Conservation (phyloP, 148 eudicot genomes). For the Nyssa sinensis region DNA sequence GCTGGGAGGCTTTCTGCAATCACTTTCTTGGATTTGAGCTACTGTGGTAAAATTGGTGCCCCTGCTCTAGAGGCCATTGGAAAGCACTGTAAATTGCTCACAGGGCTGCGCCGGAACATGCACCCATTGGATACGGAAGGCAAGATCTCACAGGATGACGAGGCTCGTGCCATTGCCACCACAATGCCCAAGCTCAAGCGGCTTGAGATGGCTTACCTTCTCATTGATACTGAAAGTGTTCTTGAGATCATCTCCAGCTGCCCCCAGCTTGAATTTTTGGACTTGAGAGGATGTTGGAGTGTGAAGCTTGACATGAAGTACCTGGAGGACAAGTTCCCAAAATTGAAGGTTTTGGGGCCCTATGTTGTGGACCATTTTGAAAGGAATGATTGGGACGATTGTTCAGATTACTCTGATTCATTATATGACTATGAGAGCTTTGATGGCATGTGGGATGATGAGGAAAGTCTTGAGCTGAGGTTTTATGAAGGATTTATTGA, state of each 20-base stretch:
- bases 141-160: constrained; percentile 50
- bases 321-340: constrained; percentile 47
- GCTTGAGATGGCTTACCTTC: constrained; percentile 62
- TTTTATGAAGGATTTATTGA: constrained; percentile 39
- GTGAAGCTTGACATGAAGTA: constrained; percentile 53
- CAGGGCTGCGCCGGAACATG: constrained; percentile 61
- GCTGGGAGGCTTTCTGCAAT: constrained; percentile 46
- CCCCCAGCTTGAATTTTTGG: constrained; percentile 52
- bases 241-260: constrained; percentile 56
- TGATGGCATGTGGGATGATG: constrained; percentile 56
- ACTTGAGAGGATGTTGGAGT: constrained; percentile 74
- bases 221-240: constrained; percentile 37
- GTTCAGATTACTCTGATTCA: constrained; percentile 58
- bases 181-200: constrained; percentile 70
- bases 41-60: constrained; percentile 47
- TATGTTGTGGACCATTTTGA: constrained; percentile 51
- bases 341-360: constrained; percentile 56
- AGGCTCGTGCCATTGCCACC: constrained; percentile 60
- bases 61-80: constrained; percentile 60
- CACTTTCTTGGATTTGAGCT: constrained; percentile 58
- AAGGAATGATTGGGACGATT: constrained; percentile 30
- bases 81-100: constrained; percentile 54
- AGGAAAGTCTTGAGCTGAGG: constrained; percentile 38
- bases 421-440: constrained; percentile 57
- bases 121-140: constrained; percentile 45